These are phyloP conservation scores for Suillus lakei DNA, from an alignment of 768 basidiomycete genomes.

Conservation along the genomic window DNA sequence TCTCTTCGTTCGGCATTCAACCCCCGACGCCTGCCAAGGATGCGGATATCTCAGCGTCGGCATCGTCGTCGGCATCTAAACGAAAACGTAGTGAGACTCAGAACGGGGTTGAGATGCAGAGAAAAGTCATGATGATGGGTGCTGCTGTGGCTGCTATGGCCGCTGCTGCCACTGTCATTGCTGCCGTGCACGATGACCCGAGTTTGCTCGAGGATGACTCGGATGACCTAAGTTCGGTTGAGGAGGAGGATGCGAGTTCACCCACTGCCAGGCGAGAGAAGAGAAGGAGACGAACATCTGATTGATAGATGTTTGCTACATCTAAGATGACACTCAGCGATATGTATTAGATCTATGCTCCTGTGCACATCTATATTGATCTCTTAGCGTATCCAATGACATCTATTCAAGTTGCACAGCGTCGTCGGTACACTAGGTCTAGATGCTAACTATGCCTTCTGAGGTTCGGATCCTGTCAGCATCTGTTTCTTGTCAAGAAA, in stretches of 20 bases:
- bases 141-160: not conserved
- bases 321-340: not conserved
- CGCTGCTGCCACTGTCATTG: not conserved
- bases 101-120: not conserved
- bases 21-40: not conserved
- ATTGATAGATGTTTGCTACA: not conserved
- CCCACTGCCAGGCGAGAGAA: not conserved
- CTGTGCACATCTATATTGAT: not conserved
- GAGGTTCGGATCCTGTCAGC: too few relatives aligned
- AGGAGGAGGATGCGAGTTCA: not conserved
- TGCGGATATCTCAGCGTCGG: not conserved
- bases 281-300: not conserved
- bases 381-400: too few relatives aligned
- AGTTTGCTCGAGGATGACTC: not conserved
- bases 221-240: not conserved
- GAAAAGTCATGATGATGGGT: not conserved
- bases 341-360: not conserved
- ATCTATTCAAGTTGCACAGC: too few relatives aligned
- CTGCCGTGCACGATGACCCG: too few relatives aligned
- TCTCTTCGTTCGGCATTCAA: conserved; percentile 57
- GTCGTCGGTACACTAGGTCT: not conserved
- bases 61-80: not conserved
- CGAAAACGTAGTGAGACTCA: not conserved
- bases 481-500: not conserved
- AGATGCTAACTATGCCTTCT: not conserved